Base-by-base conservation (phyloP, 2,329 filamentous ascomycete species). In the Aspergillus intermedius region DNA sequence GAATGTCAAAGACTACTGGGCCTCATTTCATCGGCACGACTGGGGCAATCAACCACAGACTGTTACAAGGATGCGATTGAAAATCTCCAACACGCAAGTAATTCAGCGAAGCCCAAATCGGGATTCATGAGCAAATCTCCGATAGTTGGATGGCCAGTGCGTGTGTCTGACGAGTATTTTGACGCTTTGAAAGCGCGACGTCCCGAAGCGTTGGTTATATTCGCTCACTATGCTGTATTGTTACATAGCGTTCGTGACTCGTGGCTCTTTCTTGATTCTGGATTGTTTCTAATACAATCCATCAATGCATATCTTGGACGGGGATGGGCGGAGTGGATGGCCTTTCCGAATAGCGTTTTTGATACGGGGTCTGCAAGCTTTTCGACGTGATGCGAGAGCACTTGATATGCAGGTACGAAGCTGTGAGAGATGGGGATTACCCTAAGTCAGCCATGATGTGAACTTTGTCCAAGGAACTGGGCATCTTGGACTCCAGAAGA, bases 161-260 rank as follows among this genome's bases (percentile, higher is more conserved):
- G 63, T 42, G 46, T 68, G 1, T 40, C 56, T 9, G 35, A 42
- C 5, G 59, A 61, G 5, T 73, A 64, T 46, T 54, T 63, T 5
- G 53, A 60, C 1, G 50, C 66, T 2, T 42, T 73, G 1, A 46
- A 57, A 13, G 53, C 63, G 42, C 55, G 64, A n/a, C 57, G 56
- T 7, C 64, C 66, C 0, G 67, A 72, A 48, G 67, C 70, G 4
- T 54, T 73, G 3, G 60, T 67, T 5, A 62, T 73, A 7, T 53
- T 72, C 5, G 67, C 68, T 5, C 62, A 71, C 48, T 73, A 66
- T 48, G 68, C 65, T 2, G 60, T 69, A 1, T 21, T 70, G 0
- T 45, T 73, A 15, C 65, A 74, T 52, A 50, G 53, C 1, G 59
- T 57, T n/a, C 58, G 59, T 5, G 50, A 63, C 7, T 59, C 57